Evolutionary conservation across 805 yeast genomes (phyloP), one percentile per base, ranked within the genome.

Genomic region (Scheffersomyces spartinae): DNA sequence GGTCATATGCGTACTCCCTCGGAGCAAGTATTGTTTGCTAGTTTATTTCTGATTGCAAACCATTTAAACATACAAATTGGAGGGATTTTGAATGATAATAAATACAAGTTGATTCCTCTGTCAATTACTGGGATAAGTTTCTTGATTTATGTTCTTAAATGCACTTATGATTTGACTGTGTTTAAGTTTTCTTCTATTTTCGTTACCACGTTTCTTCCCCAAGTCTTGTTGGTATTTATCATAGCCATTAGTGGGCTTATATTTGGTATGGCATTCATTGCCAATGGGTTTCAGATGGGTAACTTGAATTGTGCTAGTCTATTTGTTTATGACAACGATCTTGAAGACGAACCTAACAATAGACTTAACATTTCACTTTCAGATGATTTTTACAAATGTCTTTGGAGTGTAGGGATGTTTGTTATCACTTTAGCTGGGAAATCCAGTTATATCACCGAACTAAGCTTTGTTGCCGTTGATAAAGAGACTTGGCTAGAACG

Each of bases 341-440:
- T 35, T 28, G 24, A 32, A 38, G 38, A 45, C 26, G 49, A 49
- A 43, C 25, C 42, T 33, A 35, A 58, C 42, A 46, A 56, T 35
- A n/a, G n/a, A n/a, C n/a, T n/a, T n/a, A 52, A 63, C 47, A 27
- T 68, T 41, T 29, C 49, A 40, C 35, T 66, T 29, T 43, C 59
- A 17, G 84, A 77, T 39, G 86, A 79, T 48, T 80, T 79, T 42
- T 71, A 74, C 42, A 64, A 79, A 1, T 69, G 74, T 0, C 48
- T 74, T 27, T 55, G 69, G 36, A 71, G 71, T 39, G 47, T 73
- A 25, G 84, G 83, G 1, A 55, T 70, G 29, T 55, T 78, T 23
- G 71, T 80, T 9, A 62, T 78, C 20, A 69, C 74, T n/a, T 72
- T 77, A 26, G 75, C 81, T 0, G 75, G 80, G 3, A 68, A 64